phyloP scores from a whole-genome alignment of 1,139 yeast species.

The Saccharomyces pastorianus region DNA sequence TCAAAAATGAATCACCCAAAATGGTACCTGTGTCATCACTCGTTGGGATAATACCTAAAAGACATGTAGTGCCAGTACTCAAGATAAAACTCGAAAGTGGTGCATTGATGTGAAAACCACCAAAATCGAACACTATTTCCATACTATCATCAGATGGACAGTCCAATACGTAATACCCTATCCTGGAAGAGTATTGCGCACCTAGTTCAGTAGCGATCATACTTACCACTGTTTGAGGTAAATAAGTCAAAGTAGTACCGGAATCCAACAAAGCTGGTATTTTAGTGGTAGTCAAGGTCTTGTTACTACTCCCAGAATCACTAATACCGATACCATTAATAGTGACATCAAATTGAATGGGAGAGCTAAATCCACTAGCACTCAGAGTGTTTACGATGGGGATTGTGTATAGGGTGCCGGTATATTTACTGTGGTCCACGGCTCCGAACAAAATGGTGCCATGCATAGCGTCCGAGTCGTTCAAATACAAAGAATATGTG shows the following conservation, averaged over 20 bases:
- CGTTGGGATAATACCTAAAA: constrained; percentile 30
- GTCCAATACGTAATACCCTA: constrained; percentile 31
- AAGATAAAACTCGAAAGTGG: constrained; percentile 38
- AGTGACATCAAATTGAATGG: constrained; percentile 40
- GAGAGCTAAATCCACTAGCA: constrained; percentile 21
- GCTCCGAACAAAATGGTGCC: constrained; percentile 51
- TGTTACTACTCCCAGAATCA: constrained; percentile 25
- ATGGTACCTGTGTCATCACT: constrained; percentile 28
- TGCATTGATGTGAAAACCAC: constrained; percentile 40
- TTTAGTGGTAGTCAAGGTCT: constrained; percentile 19
- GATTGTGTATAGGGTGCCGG: constrained; percentile 39
- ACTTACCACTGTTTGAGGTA: constrained; percentile 38
- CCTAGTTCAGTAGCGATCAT: constrained; percentile 34
- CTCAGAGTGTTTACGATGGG: constrained; percentile 37
- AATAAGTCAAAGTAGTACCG: constrained; percentile 53
- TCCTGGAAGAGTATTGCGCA: constrained; percentile 31
- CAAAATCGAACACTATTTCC: constrained; percentile 40
- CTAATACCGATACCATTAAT: constrained; percentile 33
- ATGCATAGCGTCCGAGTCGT: constrained; percentile 32
- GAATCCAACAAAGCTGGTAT: constrained; percentile 51
- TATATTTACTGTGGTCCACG: constrained; percentile 44
- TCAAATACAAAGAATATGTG: constrained; percentile 47
- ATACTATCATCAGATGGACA: constrained; percentile 28
- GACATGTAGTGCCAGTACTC: constrained; percentile 27
- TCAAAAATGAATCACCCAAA: constrained; percentile 65